These are phyloP conservation scores for Stygiomarasmius scandens DNA, from an alignment of 1,284 basidiomycete species.

Conservation along the genomic window DNA sequence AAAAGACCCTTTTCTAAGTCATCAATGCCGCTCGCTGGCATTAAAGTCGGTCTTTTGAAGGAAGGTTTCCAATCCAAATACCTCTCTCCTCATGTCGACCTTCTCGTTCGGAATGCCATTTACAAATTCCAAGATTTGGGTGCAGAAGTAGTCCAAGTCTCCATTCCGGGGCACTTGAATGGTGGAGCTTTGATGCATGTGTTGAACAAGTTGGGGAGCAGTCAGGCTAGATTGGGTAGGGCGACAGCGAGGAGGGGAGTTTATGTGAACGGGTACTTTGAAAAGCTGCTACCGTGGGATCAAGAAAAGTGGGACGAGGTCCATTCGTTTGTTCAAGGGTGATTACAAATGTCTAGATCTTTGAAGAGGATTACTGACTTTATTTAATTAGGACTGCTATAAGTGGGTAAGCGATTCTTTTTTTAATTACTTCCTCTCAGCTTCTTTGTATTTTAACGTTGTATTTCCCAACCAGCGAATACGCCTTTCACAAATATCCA, in stretches of 20 bases:
- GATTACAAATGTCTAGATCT: no score
- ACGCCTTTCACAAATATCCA: conserved; percentile 17
- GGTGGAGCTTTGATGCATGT: conserved; percentile 20
- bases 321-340: conserved; percentile 9
- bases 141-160: conserved; percentile 42
- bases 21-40: conserved; percentile 27
- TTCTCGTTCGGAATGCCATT: conserved; percentile 36
- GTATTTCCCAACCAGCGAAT: conserved; percentile 12
- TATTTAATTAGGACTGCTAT: conserved; percentile 12
- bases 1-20: conserved; percentile 13
- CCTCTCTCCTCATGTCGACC: conserved; percentile 24
- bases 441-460: not conserved
- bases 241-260: conserved; percentile 34
- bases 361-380: not conserved
- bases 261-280: conserved; percentile 39
- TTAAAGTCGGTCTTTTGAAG: conserved; percentile 44
- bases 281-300: conserved; percentile 39
- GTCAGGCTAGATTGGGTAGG: conserved; percentile 26
- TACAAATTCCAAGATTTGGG: conserved; percentile 38
- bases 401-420: conserved; percentile 13
- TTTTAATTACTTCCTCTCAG: no score
- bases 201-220: conserved; percentile 24
- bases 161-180: conserved; percentile 26
- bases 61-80: conserved; percentile 35
- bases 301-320: conserved; percentile 41